Conservation (phyloP, 148 eudicot genomes). For the Fagopyrum homotropicum region DNA sequence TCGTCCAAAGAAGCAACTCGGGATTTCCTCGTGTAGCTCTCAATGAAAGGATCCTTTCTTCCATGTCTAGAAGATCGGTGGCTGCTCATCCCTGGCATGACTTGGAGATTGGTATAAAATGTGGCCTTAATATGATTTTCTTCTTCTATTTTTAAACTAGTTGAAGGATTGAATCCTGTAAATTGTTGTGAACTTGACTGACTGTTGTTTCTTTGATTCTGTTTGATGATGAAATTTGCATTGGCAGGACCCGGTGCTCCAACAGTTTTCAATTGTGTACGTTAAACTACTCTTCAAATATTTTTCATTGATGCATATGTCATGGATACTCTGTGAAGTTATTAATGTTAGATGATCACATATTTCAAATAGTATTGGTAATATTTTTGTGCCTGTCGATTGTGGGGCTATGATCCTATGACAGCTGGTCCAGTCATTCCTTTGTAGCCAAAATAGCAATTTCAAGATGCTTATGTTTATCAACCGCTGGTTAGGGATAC, state of each 20-base stretch:
- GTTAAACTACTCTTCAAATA: slow-evolving; percentile 17
- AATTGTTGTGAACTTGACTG: neutral
- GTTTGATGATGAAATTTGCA: slow-evolving; percentile 13
- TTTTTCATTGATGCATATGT: neutral
- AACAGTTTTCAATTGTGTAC: slow-evolving; percentile 67
- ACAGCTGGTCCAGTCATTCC: neutral
- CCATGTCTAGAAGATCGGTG: slow-evolving; percentile 70
- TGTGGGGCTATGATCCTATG: neutral
- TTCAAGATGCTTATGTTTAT: neutral
- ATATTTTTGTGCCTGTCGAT: too few species aligned
- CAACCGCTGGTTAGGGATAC: neutral
- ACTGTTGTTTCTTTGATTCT: neutral
- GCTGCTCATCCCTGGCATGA: slow-evolving; percentile 99
- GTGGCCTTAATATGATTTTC: neutral
- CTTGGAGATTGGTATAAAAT: slow-evolving; percentile 60
- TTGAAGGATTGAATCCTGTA: neutral
- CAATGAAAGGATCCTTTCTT: slow-evolving; percentile 84
- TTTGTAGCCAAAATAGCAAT: neutral
- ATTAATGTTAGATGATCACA: neutral
- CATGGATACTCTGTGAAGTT: neutral
- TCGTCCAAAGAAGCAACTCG: slow-evolving; percentile 6
- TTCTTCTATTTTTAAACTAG: neutral
- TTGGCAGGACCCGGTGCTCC: slow-evolving; percentile 93
- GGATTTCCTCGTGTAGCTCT: slow-evolving; percentile 40
- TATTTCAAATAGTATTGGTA: neutral